Percentiles rank a stretch among this genome's conserved stretches.
Conservation (phyloP, 495 filamentous ascomycete genomes). For the Aspergillus wentii region DNA sequence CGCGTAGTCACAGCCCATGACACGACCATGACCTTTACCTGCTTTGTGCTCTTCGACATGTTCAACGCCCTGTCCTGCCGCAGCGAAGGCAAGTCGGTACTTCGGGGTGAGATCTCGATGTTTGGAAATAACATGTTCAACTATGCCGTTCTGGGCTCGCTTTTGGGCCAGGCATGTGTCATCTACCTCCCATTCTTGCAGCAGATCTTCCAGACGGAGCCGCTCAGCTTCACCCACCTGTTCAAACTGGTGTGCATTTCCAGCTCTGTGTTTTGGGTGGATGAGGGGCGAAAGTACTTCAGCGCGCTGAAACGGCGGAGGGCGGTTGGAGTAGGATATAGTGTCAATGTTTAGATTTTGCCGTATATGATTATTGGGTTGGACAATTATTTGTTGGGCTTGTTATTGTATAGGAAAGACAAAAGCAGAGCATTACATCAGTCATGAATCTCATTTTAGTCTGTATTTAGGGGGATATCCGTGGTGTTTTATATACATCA, state of each 20-base stretch:
- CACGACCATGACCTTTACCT: conserved; percentile 99
- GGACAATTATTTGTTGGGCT: too few relatives aligned
- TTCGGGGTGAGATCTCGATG: conserved; percentile 77
- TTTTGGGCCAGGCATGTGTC: conserved; percentile 81
- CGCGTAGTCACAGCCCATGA: conserved; percentile 81
- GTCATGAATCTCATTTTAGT: too few relatives aligned
- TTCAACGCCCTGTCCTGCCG: conserved; percentile 94
- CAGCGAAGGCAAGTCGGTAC: conserved; percentile 82
- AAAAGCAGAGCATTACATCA: too few relatives aligned
- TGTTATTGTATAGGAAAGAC: too few relatives aligned
- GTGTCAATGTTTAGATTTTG: conserved; percentile 34
- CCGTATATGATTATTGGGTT: too few relatives aligned
- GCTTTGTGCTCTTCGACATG: conserved; percentile 98
- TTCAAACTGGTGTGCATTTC: conserved; percentile 65
- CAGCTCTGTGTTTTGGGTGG: conserved; percentile 89
- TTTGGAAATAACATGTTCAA: conserved; percentile 93
- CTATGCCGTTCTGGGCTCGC: conserved; percentile 78
- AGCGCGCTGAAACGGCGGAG: conserved; percentile 26
- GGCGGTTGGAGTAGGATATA: conserved; percentile 37
- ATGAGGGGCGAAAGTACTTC: conserved; percentile 80
- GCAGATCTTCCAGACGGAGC: conserved; percentile 91
- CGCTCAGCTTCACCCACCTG: conserved; percentile 68
- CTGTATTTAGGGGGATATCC: too few relatives aligned
- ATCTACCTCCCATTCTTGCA: conserved; percentile 94
- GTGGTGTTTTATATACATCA: too few relatives aligned